A percentile compares a stretch with the other conserved stretches of the same genome.
Conservation (phyloP, 2,329 filamentous ascomycete genomes). For the Capronia coronata region DNA sequence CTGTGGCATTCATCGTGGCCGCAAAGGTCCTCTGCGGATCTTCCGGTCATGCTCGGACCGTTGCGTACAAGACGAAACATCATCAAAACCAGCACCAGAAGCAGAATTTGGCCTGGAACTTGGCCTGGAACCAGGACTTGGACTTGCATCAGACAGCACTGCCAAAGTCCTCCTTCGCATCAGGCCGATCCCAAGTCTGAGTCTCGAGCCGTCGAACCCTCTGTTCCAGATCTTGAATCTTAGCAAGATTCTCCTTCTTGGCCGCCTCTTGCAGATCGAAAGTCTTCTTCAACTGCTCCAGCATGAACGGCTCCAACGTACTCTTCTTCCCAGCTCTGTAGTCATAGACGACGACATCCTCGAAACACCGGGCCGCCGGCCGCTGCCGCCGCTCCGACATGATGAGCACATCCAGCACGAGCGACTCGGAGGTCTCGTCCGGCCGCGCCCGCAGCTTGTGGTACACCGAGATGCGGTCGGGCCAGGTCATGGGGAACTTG, state of each 20-base stretch:
- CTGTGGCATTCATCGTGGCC: no score
- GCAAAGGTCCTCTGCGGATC: no score
- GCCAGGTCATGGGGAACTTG: slow-evolving; percentile 83
- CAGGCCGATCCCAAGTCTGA: slow-evolving; percentile 65
- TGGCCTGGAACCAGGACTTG: no score
- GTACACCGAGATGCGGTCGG: slow-evolving; percentile 74
- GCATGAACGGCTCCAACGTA: slow-evolving; percentile 54
- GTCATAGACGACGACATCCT: slow-evolving; percentile 77
- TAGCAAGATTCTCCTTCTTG: slow-evolving; percentile 46
- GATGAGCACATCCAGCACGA: slow-evolving; percentile 58
- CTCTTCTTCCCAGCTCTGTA: slow-evolving; percentile 55
- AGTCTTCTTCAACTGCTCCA: slow-evolving; percentile 53
- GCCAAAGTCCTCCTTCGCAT: slow-evolving; percentile 65
- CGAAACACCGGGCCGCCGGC: slow-evolving; percentile 64
- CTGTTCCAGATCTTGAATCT: slow-evolving; percentile 52
- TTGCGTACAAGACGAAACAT: no score
- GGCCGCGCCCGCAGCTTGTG: slow-evolving; percentile 63
- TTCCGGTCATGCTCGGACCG: no score
- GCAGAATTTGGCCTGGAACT: no score
- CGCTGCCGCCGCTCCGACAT: slow-evolving; percentile 69
- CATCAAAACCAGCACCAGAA: no score
- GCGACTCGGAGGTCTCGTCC: slow-evolving; percentile 42
- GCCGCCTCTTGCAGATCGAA: slow-evolving; percentile 58
- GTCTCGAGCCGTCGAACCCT: slow-evolving; percentile 59
- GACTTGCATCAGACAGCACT: slow-evolving; percentile 30